Base-by-base conservation (phyloP, 2,329 filamentous ascomycete genomes). In the Pseudogymnoascus sp. region DNA sequence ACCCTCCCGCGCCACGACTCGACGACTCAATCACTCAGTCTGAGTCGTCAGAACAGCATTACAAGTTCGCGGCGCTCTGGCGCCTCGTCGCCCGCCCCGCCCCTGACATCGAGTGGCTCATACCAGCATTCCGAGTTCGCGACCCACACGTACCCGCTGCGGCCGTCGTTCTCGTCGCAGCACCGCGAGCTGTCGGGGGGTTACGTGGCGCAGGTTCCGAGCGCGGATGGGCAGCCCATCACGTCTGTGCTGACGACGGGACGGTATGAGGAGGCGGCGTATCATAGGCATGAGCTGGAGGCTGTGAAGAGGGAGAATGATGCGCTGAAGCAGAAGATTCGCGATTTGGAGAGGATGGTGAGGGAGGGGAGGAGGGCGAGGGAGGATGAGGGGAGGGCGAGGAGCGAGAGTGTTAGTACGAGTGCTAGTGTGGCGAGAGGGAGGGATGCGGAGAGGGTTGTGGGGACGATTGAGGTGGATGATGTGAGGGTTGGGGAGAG, bases 251-350 rank as follows among this genome's bases (percentile, higher is more conserved):
- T 81, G 2, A 82, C 79, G 2, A 86, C 84, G 0, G 72, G 77
- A 9, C 79, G 85, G 11, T 86, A 85, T 69, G 85, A 87, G 65
- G 85, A 88, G 71, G 82, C 82, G 0, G 81, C 80, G 0, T 80
- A 79, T 63, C 84, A 83, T 67, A 77, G 84, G 4, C 76, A 79
- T 37, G 85, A 88, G 69, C 74, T 88, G 0, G 85, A 88, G 22
- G 74, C 68, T 4, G 81, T 83, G 38, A 87, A 86, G 73, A 77
- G 79, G 54, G 86, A 88, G 72, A 88, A 88, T 63, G 85, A 88
- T 59, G 70, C 72, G 0, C 73, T 88, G 50, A 86, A 85, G 75
- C 76, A 79, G 60, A 78, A 82, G 12, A 81, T 88, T 62, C 78
- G 83, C 50, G 85, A 88, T 43, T 73, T 88, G 9, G 86, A 88